Evolutionary conservation across 495 filamentous ascomycete genomes (phyloP), one percentile per base, ranked within the genome.

Genomic region (Pyrenula massariospora): DNA sequence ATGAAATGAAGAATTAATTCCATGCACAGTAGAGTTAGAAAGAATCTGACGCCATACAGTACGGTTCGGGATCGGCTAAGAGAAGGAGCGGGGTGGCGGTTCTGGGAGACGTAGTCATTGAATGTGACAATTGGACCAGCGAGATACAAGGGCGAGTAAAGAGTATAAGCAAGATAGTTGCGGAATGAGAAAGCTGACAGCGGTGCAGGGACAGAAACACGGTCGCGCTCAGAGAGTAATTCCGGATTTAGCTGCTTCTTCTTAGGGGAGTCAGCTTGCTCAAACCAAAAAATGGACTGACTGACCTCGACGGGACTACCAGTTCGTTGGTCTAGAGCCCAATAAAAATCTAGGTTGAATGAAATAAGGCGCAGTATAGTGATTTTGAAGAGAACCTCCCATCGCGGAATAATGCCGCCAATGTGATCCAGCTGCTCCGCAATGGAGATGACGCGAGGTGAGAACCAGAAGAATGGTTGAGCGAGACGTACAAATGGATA

Each of bases 291-390:
- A 15, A 58, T 3, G 24, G 59, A 54, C 53, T 58, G 48, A 56
- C 84, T 68, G 79, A 98, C 93, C 88, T 98, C 92, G 51, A 96
- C 68, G 21, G 86, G 80, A 61, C 83, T 91, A 48, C 77, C 74
- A 25, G 72, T 74, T 52, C 50, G 50, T 54, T 78, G 77, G 62
- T 88, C 79, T 0, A 88, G 69, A 59, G 89, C 91, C 93, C 94
- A 99, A 70, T 92, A 88, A 70, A 95, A 90, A 66, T 99, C 93
- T 63, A 99, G 71, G 67, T 97, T 96, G 79, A 95, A 99, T 68
- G 90, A 95, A 58, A 99, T 89, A 48, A 96, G 73, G 22, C 93
- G 83, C 48, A 99, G 73, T 3, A 96, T 80, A n/a, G 93, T 96
- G 58, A 99, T 81, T 62, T 97, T 99, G 78, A 99, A 99, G 12